These are phyloP conservation scores for Flaveria robusta DNA, from an alignment of 129 eudicot species.

Conservation along the genomic window DNA sequence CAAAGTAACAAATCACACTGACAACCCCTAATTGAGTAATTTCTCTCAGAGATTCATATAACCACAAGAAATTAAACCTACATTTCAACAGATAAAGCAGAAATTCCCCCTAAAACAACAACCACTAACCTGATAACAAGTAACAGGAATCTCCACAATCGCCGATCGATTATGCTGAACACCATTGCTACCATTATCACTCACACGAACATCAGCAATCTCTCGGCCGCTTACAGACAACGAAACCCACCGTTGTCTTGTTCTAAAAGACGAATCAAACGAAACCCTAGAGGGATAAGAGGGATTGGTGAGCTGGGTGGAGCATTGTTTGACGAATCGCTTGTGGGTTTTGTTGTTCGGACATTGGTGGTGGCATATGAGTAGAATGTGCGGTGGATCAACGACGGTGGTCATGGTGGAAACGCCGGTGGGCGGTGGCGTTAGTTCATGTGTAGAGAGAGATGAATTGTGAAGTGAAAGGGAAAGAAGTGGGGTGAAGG, in stretches of 20 bases:
- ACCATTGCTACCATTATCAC: constrained; percentile 36
- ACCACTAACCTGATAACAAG: constrained; percentile 73
- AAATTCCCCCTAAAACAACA: not conserved
- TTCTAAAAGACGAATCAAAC: constrained; percentile 10
- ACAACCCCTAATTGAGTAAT: not conserved
- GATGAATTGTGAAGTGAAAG: constrained; percentile 8
- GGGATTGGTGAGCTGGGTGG: not conserved
- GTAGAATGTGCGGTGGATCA: constrained; percentile 13
- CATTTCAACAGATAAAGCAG: constrained; percentile 4
- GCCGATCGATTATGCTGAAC: constrained; percentile 39
- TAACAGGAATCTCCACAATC: constrained; percentile 72
- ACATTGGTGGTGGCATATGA: constrained; percentile 8
- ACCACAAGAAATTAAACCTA: not conserved
- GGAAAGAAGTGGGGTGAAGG: constrained; percentile 22
- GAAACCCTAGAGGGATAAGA: constrained; percentile 51
- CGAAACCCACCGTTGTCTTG: constrained; percentile 17
- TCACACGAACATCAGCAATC: constrained; percentile 48
- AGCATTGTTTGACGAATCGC: not conserved
- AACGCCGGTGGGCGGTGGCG: not conserved
- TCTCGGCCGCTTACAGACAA: constrained; percentile 37
- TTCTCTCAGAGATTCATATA: not conserved
- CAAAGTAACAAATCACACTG: not conserved
- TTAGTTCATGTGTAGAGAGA: not conserved
- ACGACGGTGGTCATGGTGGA: constrained; percentile 25
- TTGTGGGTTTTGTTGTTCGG: constrained; percentile 7